These are phyloP conservation scores for Tylopilus felleus DNA, from an alignment of 768 basidiomycete genomes.

Conservation along the genomic window DNA sequence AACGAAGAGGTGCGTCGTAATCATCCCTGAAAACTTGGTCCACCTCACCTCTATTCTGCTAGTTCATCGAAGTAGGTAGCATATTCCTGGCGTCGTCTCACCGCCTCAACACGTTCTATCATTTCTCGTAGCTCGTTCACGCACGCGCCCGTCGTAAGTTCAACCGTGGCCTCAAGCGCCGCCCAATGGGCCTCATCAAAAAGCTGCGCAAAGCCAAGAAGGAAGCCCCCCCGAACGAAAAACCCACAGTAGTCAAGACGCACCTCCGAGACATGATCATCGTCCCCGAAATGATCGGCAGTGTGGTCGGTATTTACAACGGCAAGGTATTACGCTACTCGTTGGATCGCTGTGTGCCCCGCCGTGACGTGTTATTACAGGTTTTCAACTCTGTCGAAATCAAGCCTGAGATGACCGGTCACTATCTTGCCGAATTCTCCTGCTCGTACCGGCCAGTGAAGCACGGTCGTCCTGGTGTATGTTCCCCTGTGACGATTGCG, in stretches of 20 bases:
- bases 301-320: conserved; percentile 97
- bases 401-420: conserved; percentile 99
- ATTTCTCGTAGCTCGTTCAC: conserved; percentile 75
- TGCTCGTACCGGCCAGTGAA: conserved; percentile 98
- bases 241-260: conserved; percentile 98
- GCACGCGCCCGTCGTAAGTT: conserved; percentile 98
- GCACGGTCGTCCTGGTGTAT: conserved; percentile 98
- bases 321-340: conserved; percentile 64
- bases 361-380: conserved; percentile 34
- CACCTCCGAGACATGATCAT: conserved; percentile 99
- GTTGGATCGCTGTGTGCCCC: not conserved
- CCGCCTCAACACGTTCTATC: not conserved
- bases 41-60: conserved; percentile 1
- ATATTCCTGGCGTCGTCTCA: conserved; percentile 6
- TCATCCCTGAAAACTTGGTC: not conserved
- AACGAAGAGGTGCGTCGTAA: conserved; percentile 80
- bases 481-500: conserved; percentile 31
- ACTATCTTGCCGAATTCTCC: conserved; percentile 97
- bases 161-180: conserved; percentile 97
- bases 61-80: conserved; percentile 76
- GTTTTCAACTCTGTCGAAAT: conserved; percentile 97
- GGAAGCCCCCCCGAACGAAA: conserved; percentile 98
- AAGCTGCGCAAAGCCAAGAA: conserved; percentile 99
- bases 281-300: conserved; percentile 99
- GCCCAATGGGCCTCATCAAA: conserved; percentile 98